A percentile compares a stretch with the other conserved stretches of the same genome.
phyloP scores from a whole-genome alignment of 371 early-diverging fungal species.

The Zopfochytrium polystomum region DNA sequence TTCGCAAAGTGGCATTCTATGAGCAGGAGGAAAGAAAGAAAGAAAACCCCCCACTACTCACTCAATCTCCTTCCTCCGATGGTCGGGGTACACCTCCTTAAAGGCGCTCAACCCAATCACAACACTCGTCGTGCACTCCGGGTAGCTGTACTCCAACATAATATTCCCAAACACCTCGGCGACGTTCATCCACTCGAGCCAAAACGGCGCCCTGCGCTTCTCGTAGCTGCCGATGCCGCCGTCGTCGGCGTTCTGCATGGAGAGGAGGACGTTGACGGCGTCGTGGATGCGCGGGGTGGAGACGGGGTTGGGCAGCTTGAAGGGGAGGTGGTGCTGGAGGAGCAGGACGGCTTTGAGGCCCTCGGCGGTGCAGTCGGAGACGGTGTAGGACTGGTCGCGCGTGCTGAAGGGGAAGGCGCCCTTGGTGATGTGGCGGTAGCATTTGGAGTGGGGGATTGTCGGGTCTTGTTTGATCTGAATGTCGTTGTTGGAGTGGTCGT shows the following conservation, averaged over 20 bases:
- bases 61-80: constrained; percentile 79
- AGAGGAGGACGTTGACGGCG: constrained; percentile 83
- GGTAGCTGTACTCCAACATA: constrained; percentile 94
- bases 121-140: constrained; percentile 94
- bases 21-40: constrained; percentile 1
- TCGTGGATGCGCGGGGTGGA: constrained; percentile 67
- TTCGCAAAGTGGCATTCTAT: not conserved
- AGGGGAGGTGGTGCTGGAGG: constrained; percentile 57
- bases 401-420: constrained; percentile 98
- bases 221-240: constrained; percentile 95
- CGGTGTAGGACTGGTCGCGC: constrained; percentile 88
- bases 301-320: constrained; percentile 1
- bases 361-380: constrained; percentile 96
- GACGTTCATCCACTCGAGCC: constrained; percentile 86
- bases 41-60: constrained; percentile 27
- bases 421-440: constrained; percentile 77
- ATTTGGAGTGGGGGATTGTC: constrained; percentile 55
- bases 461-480: constrained; percentile 68
- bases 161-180: constrained; percentile 93
- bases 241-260: constrained; percentile 82
- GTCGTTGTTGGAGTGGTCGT: constrained; percentile 2
- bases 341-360: constrained; percentile 79
- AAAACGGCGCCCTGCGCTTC: constrained; percentile 67
- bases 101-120: constrained; percentile 81
- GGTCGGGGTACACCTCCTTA: constrained; percentile 70